Evolutionary conservation across 2,329 filamentous ascomycete genomes (phyloP), one percentile per base, ranked within the genome.

Genomic region (Alternaria alternata): DNA sequence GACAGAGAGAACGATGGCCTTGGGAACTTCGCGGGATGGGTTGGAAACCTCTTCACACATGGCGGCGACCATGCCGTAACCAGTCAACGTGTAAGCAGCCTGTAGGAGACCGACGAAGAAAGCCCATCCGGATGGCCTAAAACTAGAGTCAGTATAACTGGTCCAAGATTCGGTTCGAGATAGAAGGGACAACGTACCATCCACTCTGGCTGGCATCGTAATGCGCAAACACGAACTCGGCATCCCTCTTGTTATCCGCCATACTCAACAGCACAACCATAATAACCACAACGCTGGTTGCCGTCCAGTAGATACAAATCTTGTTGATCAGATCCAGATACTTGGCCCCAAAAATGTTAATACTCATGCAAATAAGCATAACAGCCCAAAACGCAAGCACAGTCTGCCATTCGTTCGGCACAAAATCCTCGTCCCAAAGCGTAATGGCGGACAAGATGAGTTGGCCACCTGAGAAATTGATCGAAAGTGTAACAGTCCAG

Each of bases 21-120:
- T 89, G 47, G 89, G 89, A 0, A 91, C 89, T 77, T 91, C 88
- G 55, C 86, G 83, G 54, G 88, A 85, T 0, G 89, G 89, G 62
- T 87, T 86, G 71, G 90, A 88, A 2, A 91, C 88, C 75, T 91
- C 89, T 77, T 91, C 89, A 68, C 88, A 91, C 88, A 91, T 91
- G 47, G 87, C 78, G 0, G 89, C 88, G 2, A 91, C 89, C 86
- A 91, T 89, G 7, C 89, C 89, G 70, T 91, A 91, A 4, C 89
- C 86, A 16, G 86, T 88, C 42, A 88, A 75, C 3, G 85, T 86
- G 68, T 89, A 88, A 5, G 84, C 80, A 24, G 88, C 87, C 78
- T 91, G 89, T 26, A 91, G 80, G 22, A 92, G 78, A 2, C 89
- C 89, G 34, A 91, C 88, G 69, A 91, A 91, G 76, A 91, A 91